A percentile compares a stretch with the other conserved stretches of the same genome.
Evolutionary conservation across 805 yeast species (phyloP).

Genomic region (Starmerella sp.): DNA sequence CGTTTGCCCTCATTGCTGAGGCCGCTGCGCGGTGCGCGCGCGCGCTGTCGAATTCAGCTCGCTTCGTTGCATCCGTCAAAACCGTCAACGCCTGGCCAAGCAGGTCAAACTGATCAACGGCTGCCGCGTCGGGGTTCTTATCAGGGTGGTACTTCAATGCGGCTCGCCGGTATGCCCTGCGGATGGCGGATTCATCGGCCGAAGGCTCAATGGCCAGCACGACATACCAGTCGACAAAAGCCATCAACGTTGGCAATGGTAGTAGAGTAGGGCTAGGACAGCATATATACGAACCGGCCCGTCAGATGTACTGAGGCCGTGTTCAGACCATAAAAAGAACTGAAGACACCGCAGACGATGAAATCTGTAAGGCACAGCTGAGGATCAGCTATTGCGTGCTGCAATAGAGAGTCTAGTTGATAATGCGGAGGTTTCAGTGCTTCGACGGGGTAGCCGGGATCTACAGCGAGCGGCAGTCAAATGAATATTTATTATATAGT

Average conservation of each 20-base stretch:
- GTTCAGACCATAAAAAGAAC: too few species aligned
- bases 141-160: constrained; percentile 94
- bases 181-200: constrained; percentile 70
- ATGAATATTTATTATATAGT: too few species aligned
- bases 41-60: constrained; percentile 6
- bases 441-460: too few species aligned
- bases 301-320: too few species aligned
- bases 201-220: constrained; percentile 70
- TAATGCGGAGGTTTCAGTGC: not conserved
- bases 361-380: too few species aligned
- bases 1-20: not conserved
- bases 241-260: not conserved
- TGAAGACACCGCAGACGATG: too few species aligned
- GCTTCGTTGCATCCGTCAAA: constrained; percentile 20
- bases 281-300: too few species aligned
- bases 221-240: constrained; percentile 39
- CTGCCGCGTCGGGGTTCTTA: constrained; percentile 35
- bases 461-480: too few species aligned
- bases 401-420: not conserved
- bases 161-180: constrained; percentile 79
- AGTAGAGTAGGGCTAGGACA: not conserved
- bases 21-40: not conserved
- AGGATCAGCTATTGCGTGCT: not conserved
- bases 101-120: constrained; percentile 23
- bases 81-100: constrained; percentile 26